Percentiles rank a stretch among this genome's conserved stretches.
Evolutionary conservation across 2,329 filamentous ascomycete genomes (phyloP).

Genomic region (Clathrospora elynae): DNA sequence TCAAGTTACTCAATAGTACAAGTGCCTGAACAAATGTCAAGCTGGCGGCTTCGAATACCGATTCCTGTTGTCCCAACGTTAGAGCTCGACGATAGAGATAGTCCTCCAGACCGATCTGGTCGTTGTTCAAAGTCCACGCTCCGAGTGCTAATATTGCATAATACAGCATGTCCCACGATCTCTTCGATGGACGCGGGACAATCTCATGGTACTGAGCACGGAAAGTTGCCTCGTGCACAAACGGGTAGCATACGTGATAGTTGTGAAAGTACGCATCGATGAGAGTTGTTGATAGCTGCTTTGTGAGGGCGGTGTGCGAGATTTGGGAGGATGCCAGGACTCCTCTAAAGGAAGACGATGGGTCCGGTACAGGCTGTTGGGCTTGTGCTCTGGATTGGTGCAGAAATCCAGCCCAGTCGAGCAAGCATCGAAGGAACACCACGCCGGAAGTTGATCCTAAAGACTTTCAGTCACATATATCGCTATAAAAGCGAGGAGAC

Average conservation of each 20-base stretch:
- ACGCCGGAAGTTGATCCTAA: slow-evolving; percentile 34
- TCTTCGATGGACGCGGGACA: slow-evolving; percentile 26
- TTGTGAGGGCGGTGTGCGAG: slow-evolving; percentile 29
- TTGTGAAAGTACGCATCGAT: slow-evolving; percentile 34
- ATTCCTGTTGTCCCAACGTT: slow-evolving; percentile 32
- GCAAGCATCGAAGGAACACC: slow-evolving; percentile 31
- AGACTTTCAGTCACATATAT: slow-evolving; percentile 2
- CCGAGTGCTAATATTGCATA: slow-evolving; percentile 31
- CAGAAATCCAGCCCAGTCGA: slow-evolving; percentile 36
- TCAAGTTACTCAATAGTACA: slow-evolving; percentile 31
- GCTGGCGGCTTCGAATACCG: slow-evolving; percentile 32
- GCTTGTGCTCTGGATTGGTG: slow-evolving; percentile 26
- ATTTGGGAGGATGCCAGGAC: slow-evolving; percentile 29
- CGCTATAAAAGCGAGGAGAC: background rate
- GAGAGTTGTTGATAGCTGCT: slow-evolving; percentile 26
- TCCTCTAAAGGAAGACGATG: slow-evolving; percentile 20
- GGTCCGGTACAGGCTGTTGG: slow-evolving; percentile 9
- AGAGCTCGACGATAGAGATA: slow-evolving; percentile 33
- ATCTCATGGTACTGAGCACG: slow-evolving; percentile 36
- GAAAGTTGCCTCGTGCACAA: slow-evolving; percentile 35
- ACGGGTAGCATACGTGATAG: slow-evolving; percentile 32
- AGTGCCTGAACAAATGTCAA: slow-evolving; percentile 33
- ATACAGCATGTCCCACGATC: slow-evolving; percentile 35
- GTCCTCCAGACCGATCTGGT: slow-evolving; percentile 30
- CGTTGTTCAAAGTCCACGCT: slow-evolving; percentile 31